Percentiles rank a stretch among this genome's conserved stretches.
phyloP scores from a whole-genome alignment of 306 rosid genomes.

The Castanea crenata region DNA sequence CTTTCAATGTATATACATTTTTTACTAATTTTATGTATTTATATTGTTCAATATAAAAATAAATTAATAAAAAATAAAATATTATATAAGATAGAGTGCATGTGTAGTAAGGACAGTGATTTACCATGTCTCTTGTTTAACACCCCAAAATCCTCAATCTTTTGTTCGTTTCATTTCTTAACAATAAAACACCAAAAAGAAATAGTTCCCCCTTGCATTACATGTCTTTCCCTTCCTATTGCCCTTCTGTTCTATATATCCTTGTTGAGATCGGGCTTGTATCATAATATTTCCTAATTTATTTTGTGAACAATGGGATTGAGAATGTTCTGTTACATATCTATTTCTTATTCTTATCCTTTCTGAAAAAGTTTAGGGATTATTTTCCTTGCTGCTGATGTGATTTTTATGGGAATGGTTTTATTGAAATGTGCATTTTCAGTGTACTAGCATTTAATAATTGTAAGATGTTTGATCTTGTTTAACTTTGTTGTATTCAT shows the following conservation, averaged over 20 bases:
- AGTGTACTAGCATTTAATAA: not conserved
- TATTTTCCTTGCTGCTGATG: not conserved
- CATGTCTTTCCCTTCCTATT: not conserved
- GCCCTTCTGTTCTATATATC: not conserved
- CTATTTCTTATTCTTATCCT: not conserved
- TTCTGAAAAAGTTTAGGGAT: not conserved
- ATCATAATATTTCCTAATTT: not conserved
- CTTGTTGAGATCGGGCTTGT: not conserved
- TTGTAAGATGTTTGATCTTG: not conserved
- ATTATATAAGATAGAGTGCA: not conserved
- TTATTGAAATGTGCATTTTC: not conserved
- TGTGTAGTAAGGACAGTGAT: not conserved
- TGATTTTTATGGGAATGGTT: not conserved
- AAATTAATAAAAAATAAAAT: not conserved
- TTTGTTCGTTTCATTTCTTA: not conserved
- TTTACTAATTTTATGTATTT: too few relatives aligned
- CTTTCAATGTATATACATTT: too few relatives aligned
- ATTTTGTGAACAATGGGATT: not conserved
- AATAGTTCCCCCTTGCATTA: not conserved
- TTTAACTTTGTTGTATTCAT: not conserved
- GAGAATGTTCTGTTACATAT: not conserved
- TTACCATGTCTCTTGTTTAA: not conserved
- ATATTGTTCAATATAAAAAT: too few relatives aligned
- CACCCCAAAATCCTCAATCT: not conserved
- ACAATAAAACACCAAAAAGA: not conserved